Evolutionary conservation across 306 rosid species (phyloP).

Genomic region (Vicia sativa): DNA sequence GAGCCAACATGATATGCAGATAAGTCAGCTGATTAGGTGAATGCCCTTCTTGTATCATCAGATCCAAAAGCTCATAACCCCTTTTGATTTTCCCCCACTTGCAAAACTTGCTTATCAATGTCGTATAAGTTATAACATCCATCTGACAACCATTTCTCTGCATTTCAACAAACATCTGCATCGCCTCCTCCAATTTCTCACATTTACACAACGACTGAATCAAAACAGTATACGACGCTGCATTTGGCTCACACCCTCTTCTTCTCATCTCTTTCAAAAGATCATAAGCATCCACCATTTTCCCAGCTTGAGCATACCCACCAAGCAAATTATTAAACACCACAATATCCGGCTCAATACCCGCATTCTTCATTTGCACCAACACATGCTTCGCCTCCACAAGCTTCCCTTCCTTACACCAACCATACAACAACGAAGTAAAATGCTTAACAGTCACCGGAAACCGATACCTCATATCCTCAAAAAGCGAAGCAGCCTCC

Average conservation of each 20-base stretch:
- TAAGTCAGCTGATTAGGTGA: slow-evolving; percentile 66
- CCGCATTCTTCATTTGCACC: slow-evolving; percentile 74
- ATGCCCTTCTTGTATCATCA: slow-evolving; percentile 71
- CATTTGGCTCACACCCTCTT: slow-evolving; percentile 67
- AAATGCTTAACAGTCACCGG: slow-evolving; percentile 63
- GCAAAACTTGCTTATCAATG: slow-evolving; percentile 76
- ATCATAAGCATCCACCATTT: slow-evolving; percentile 77
- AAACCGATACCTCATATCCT: slow-evolving; percentile 69
- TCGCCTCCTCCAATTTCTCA: slow-evolving; percentile 83
- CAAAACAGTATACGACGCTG: slow-evolving; percentile 63
- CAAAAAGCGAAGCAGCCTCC: slow-evolving; percentile 75
- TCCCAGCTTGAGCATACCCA: slow-evolving; percentile 74
- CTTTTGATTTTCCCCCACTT: slow-evolving; percentile 74
- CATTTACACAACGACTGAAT: slow-evolving; percentile 72
- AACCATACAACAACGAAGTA: slow-evolving; percentile 84
- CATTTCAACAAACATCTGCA: slow-evolving; percentile 66
- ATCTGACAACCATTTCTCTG: slow-evolving; percentile 71
- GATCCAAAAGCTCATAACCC: slow-evolving; percentile 74
- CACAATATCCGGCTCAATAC: slow-evolving; percentile 73
- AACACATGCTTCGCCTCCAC: slow-evolving; percentile 75
- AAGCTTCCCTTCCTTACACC: slow-evolving; percentile 86
- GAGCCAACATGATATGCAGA: slow-evolving; percentile 67
- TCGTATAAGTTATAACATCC: slow-evolving; percentile 70
- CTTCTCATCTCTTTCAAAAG: slow-evolving; percentile 75
- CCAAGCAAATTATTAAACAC: slow-evolving; percentile 69